Percentiles rank a stretch among this genome's conserved stretches.
These are phyloP conservation scores for Starmerella davenportii DNA, from an alignment of 805 yeast species.

Conservation along the genomic window DNA sequence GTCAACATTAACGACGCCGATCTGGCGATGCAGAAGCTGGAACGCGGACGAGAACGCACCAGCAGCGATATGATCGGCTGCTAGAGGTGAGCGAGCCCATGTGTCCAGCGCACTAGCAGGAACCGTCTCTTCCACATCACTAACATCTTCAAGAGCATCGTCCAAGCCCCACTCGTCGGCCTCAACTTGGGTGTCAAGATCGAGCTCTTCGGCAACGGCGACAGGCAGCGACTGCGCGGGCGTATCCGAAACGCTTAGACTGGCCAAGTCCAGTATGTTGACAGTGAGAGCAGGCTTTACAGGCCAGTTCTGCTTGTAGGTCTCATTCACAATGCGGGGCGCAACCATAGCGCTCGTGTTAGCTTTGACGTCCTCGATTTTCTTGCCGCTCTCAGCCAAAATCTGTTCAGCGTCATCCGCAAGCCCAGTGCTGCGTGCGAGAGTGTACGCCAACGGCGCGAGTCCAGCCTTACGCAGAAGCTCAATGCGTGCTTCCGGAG, in stretches of 20 bases:
- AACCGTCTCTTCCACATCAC: constrained; percentile 20
- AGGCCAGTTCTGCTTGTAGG: constrained; percentile 55
- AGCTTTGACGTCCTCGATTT: constrained; percentile 36
- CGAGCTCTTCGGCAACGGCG: constrained; percentile 23
- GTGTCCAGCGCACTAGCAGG: constrained; percentile 39
- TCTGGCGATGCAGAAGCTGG: constrained; percentile 73
- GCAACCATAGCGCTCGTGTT: constrained; percentile 23
- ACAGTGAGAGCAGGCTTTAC: constrained; percentile 31
- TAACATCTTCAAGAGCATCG: constrained; percentile 39
- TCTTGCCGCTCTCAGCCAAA: constrained; percentile 49
- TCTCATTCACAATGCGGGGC: constrained; percentile 31
- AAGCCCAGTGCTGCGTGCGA: constrained; percentile 75
- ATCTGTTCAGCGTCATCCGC: constrained; percentile 56
- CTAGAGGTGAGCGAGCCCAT: constrained; percentile 80
- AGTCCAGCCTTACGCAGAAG: constrained; percentile 64
- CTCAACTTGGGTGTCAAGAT: constrained; percentile 53
- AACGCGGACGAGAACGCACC: constrained; percentile 96
- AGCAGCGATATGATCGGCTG: constrained; percentile 87
- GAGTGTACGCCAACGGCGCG: constrained; percentile 76
- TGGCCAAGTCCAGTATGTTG: constrained; percentile 18
- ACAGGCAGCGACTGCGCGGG: constrained; percentile 14
- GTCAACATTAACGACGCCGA: constrained; percentile 70
- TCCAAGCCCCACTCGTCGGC: constrained; percentile 31
- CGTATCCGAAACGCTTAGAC: constrained; percentile 5
- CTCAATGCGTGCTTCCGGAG: constrained; percentile 54